Conservation (phyloP, 345 rosid genomes). For the Pistacia vera region DNA sequence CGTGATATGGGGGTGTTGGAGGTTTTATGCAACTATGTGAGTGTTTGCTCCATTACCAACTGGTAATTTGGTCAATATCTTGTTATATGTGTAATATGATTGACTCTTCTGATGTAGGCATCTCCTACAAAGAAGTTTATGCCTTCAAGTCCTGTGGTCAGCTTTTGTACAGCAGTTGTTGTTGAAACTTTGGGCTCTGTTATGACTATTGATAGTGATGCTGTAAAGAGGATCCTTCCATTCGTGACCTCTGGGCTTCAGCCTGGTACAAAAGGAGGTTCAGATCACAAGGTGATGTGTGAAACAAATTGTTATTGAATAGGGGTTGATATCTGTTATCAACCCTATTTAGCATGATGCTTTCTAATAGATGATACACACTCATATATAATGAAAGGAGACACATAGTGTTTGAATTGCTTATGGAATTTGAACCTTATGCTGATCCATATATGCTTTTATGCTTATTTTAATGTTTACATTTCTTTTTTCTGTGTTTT, state of each 20-base stretch:
- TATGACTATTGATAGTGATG: constrained; percentile 55
- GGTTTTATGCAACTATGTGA: constrained; percentile 79
- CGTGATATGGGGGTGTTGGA: constrained; percentile 86
- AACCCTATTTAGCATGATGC: not conserved
- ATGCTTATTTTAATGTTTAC: not conserved
- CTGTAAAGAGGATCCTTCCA: constrained; percentile 76
- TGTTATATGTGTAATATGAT: constrained; percentile 13
- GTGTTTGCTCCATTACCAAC: constrained; percentile 20
- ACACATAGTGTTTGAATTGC: not conserved
- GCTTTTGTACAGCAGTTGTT: constrained; percentile 84
- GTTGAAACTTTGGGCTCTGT: constrained; percentile 74
- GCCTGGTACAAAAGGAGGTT: constrained; percentile 48
- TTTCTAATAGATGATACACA: not conserved
- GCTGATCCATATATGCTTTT: not conserved
- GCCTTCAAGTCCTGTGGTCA: constrained; percentile 59
- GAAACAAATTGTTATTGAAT: not conserved
- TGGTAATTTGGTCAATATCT: constrained; percentile 14
- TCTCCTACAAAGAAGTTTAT: constrained; percentile 68
- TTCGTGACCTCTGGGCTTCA: constrained; percentile 80
- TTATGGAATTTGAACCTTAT: not conserved
- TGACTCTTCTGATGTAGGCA: constrained; percentile 49
- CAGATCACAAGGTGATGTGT: constrained; percentile 78
- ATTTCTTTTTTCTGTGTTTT: not conserved
- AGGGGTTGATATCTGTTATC: not conserved
- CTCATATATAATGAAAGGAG: not conserved